Percentiles rank a stretch among this genome's conserved stretches.
Evolutionary conservation across 805 yeast species (phyloP).

Genomic region (Lachancea fermentati): DNA sequence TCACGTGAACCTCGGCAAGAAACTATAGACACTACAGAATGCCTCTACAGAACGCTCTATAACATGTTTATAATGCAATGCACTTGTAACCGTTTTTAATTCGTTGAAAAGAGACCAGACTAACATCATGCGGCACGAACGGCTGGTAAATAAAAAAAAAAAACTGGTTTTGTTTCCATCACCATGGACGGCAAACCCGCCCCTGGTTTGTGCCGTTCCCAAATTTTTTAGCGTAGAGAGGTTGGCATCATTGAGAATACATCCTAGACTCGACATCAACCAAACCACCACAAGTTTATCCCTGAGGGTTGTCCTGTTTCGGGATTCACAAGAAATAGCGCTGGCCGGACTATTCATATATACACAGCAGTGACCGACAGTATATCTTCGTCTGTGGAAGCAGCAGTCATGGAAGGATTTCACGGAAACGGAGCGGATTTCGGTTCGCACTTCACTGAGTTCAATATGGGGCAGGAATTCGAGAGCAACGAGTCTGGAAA

Average conservation of each 20-base stretch:
- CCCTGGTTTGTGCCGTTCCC: neutral
- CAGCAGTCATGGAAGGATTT: neutral
- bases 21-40: conserved; percentile 11
- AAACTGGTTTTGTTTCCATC: too few relatives aligned
- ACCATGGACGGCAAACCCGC: neutral
- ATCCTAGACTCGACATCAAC: neutral
- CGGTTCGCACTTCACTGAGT: neutral
- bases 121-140: neutral
- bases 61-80: too few relatives aligned
- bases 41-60: neutral
- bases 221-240: neutral
- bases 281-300: neutral
- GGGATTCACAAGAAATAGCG: neutral
- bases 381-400: neutral
- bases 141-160: too few relatives aligned
- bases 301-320: neutral
- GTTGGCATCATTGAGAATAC: neutral
- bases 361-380: neutral
- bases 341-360: neutral
- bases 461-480: neutral
- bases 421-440: conserved; percentile 3
- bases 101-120: neutral
- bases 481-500: neutral
- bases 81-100: too few relatives aligned
- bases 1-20: conserved; percentile 57